Base-by-base conservation (phyloP, 176 grass and related monocot genomes). In the Aegilops tauschii region DNA sequence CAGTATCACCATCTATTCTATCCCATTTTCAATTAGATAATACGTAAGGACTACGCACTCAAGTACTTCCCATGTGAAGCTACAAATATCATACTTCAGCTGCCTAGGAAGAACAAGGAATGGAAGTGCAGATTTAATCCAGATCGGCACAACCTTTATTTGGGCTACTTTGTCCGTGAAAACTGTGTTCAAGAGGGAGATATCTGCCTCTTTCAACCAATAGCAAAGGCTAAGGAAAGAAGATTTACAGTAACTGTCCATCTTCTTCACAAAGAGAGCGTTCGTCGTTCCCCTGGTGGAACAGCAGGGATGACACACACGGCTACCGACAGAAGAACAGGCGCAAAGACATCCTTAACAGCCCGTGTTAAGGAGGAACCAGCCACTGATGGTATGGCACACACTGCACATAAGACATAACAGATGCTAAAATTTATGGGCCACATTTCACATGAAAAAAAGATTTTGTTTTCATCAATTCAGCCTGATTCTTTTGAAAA, bases 371-470 rank as follows among this genome's bases (percentile, higher is more conserved):
- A 29, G 31, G 73, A 81, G 28, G 84, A 87, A 23, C 68, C 68
- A 9, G 12, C 72, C 40, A 50, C 58, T 3, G 65, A 83, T 13
- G 87, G 84, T 89, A 90, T 84, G 13, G 40, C 64, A 20, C 49
- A 78, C 65, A 39, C 13, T 13, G 80, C 20, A 74, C 4, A 66
- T 14, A 66, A 66, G 27, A 31, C 12, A 66, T 31, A 2, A 31
- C 12, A 12, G 12, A 13, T 16, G n/a, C 18, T 78, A 12, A 11
- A 12, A 16, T 78, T 44, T 14, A 42, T 12, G 40, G 29, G 13
- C 5, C 10, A 2, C 32, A 40, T 39, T 85, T 13, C 14, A 10
- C 8, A 17, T 50, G 10, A 12, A 50, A 3, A 13, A 31, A 13
- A 12, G 1, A 40, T 9, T 40, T 9, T 40, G 39, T 40, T 40